phyloP scores from a whole-genome alignment of 169 alveolate genomes.

The Eimeria maxima region DNA sequence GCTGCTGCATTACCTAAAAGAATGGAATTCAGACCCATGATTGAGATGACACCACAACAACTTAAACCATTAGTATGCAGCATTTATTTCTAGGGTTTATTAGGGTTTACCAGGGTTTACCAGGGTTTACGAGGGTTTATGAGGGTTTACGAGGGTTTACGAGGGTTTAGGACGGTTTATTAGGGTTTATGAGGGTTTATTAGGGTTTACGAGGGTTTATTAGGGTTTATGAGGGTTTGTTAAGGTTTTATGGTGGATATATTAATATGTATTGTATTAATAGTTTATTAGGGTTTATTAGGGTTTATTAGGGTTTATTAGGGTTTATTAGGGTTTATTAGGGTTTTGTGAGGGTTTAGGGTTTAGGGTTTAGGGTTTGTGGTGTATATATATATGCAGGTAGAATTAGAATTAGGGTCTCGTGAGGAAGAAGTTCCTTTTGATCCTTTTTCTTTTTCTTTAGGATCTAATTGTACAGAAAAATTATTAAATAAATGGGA shows the following conservation, averaged over 20 bases:
- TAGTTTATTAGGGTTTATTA: not conserved
- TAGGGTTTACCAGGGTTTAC: not conserved
- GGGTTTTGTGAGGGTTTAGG: too few relatives aligned
- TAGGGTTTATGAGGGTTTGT: not conserved
- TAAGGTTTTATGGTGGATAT: constrained; percentile 37
- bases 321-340: too few relatives aligned
- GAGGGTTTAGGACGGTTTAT: not conserved
- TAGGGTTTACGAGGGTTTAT: not conserved
- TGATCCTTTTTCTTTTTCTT: constrained; percentile 27
- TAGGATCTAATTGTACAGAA: constrained; percentile 57
- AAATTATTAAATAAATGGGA: constrained; percentile 58
- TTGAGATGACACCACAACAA: constrained; percentile 87
- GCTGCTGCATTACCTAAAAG: constrained; percentile 83
- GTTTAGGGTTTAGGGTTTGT: constrained; percentile 26
- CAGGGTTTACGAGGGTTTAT: not conserved
- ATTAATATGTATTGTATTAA: too few relatives aligned
- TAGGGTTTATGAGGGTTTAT: constrained; percentile 8
- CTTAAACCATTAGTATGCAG: constrained; percentile 83
- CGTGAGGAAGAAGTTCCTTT: constrained; percentile 41
- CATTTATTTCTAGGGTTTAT: too few relatives aligned
- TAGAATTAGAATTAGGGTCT: constrained; percentile 69
- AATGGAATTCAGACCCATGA: constrained; percentile 88
- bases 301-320: not conserved
- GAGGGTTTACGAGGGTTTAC: not conserved
- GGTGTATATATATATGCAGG: constrained; percentile 77